Evolutionary conservation across 805 yeast genomes (phyloP).

Genomic region (Yarrowia divulgata): DNA sequence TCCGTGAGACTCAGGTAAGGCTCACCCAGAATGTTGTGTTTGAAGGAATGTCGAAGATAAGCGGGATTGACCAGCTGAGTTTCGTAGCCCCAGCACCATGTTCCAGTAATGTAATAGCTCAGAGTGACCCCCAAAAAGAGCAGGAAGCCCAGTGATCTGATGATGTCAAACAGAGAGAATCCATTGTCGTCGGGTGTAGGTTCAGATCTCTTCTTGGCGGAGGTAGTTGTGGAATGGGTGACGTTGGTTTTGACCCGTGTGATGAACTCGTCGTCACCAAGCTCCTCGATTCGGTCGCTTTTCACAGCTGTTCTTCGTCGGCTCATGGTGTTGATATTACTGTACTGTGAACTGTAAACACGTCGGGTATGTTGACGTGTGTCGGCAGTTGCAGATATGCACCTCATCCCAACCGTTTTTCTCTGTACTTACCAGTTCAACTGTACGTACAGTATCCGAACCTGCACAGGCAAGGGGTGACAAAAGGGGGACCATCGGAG

Average conservation of each 20-base stretch:
- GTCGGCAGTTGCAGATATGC: conserved; percentile 12
- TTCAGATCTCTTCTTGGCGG: neutral
- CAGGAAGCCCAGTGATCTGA: conserved; percentile 57
- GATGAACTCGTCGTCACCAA: conserved; percentile 18
- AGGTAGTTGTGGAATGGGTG: neutral
- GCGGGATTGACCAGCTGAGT: conserved; percentile 58
- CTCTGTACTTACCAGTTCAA: neutral
- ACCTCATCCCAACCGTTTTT: conserved; percentile 21
- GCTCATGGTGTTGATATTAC: conserved; percentile 20
- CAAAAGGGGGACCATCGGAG: neutral
- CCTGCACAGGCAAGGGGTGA: neutral
- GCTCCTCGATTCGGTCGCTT: conserved; percentile 35
- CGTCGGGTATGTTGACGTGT: conserved; percentile 24
- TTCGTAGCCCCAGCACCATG: conserved; percentile 66
- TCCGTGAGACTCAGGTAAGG: conserved; percentile 53
- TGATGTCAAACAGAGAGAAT: conserved; percentile 49
- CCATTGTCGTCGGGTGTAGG: neutral
- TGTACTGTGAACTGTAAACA: conserved; percentile 26
- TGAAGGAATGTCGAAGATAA: conserved; percentile 51
- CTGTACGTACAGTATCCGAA: neutral
- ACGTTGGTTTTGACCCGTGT: conserved; percentile 5
- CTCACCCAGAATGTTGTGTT: conserved; percentile 40
- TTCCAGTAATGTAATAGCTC: conserved; percentile 66
- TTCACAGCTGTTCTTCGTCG: conserved; percentile 17
- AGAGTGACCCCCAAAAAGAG: conserved; percentile 56